A percentile compares a stretch with the other conserved stretches of the same genome.
Conservation (phyloP, 306 rosid species). For the Citrullus mucosospermus region DNA sequence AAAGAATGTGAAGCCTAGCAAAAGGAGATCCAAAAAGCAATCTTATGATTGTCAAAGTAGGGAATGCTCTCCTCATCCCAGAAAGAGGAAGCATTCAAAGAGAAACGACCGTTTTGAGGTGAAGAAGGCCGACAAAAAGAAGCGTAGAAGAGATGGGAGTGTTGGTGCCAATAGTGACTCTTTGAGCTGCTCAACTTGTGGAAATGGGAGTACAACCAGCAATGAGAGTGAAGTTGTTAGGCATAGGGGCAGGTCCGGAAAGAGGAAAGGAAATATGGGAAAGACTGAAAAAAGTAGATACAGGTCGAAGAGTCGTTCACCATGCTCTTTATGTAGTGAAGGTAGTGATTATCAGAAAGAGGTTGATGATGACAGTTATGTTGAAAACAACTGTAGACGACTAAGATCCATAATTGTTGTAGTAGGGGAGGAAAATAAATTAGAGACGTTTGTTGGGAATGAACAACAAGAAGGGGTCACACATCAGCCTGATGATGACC, state of each 20-base stretch:
- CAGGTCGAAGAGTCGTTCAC: constrained; percentile 48
- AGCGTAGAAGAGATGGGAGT: constrained; percentile 37
- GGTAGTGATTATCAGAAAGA: constrained; percentile 20
- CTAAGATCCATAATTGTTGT: constrained; percentile 56
- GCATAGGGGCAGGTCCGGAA: constrained; percentile 27
- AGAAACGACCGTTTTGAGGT: constrained; percentile 25
- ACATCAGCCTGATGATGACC: constrained; percentile 37
- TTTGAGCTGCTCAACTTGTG: constrained; percentile 39
- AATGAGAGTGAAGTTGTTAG: constrained; percentile 29
- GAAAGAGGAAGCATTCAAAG: constrained; percentile 47
- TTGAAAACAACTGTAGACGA: constrained; percentile 29
- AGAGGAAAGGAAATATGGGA: constrained; percentile 22
- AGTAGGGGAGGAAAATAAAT: constrained; percentile 24
- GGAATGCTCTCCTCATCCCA: constrained; percentile 26
- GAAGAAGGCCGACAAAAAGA: constrained; percentile 31
- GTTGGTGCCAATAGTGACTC: constrained; percentile 25
- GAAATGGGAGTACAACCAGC: constrained; percentile 20
- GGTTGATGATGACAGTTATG: constrained; percentile 18
- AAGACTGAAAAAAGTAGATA: constrained; percentile 31
- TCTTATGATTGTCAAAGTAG: constrained; percentile 35
- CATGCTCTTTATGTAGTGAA: constrained; percentile 22
- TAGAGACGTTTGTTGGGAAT: constrained; percentile 18
- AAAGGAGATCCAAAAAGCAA: constrained; percentile 35
- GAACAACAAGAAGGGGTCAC: constrained; percentile 48
- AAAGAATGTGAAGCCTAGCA: constrained; percentile 34